phyloP scores from a whole-genome alignment of 78 protist genomes.

The Dictyostelium firmibasis region DNA sequence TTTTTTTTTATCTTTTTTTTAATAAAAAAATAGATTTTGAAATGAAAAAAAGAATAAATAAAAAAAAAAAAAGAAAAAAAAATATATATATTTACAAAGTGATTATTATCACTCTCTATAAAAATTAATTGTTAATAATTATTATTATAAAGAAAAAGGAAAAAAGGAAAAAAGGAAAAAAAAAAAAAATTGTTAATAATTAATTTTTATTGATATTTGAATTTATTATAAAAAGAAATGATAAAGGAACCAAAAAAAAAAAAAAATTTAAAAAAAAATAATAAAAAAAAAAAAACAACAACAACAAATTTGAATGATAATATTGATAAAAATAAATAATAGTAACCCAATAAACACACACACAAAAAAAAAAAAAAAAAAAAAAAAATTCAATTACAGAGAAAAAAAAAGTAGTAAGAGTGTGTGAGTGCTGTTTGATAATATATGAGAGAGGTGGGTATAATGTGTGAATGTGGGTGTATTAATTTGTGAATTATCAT shows the following conservation, averaged over 20 bases:
- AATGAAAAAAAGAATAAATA: background rate
- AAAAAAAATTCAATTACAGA: background rate
- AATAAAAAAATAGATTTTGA: background rate
- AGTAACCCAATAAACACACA: background rate
- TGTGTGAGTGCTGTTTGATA: background rate
- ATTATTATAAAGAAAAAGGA: too few relatives aligned
- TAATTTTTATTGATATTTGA: background rate
- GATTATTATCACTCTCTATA: background rate
- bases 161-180: too few relatives aligned
- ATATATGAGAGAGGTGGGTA: background rate
- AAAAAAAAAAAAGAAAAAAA: background rate
- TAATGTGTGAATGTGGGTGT: background rate
- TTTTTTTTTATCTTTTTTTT: background rate
- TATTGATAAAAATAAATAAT: background rate
- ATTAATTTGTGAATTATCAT: background rate
- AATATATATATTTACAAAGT: background rate
- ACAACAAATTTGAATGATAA: background rate
- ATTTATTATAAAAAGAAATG: background rate
- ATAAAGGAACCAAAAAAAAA: background rate
- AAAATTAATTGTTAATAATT: background rate
- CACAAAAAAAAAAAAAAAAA: too few relatives aligned
- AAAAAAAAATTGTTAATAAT: background rate
- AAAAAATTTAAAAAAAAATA: background rate
- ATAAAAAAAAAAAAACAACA: background rate
- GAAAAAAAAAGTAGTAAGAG: background rate